Evolutionary conservation across 208 protist species (phyloP).

Genomic region (Leishmania martiniquensis): DNA sequence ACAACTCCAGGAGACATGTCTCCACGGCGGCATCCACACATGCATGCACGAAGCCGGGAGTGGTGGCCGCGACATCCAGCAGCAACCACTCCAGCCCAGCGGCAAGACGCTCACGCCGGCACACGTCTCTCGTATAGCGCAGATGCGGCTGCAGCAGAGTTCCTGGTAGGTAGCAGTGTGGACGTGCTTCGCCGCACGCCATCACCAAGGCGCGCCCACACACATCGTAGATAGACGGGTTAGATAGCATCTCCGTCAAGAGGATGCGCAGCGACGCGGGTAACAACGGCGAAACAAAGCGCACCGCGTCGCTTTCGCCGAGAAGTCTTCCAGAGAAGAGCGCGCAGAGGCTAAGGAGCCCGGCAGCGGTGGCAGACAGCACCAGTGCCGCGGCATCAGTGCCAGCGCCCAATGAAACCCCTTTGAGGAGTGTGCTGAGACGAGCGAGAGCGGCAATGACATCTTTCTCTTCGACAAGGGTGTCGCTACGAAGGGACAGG

Average conservation of each 20-base stretch:
- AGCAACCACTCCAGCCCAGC: conserved; percentile 21
- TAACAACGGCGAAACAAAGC: not conserved
- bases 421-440: conserved; percentile 45
- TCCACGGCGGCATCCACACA: conserved; percentile 22
- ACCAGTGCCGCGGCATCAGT: conserved; percentile 37
- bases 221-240: conserved; percentile 21
- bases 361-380: conserved; percentile 48
- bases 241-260: conserved; percentile 14
- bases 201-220: conserved; percentile 19
- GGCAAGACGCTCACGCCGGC: not conserved
- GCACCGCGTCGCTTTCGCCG: not conserved
- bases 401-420: conserved; percentile 49
- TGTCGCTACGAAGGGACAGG: conserved; percentile 51
- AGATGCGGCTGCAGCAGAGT: conserved; percentile 8
- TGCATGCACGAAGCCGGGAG: conserved; percentile 14
- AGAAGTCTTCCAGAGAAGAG: not conserved
- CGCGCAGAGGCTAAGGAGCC: conserved; percentile 50
- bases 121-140: conserved; percentile 1
- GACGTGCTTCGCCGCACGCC: not conserved
- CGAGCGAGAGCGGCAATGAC: conserved; percentile 43
- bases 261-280: not conserved
- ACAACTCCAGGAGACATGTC: conserved; percentile 12
- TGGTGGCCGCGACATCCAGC: not conserved
- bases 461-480: conserved; percentile 2
- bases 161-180: conserved; percentile 8